Conservation (phyloP, 208 protist genomes). For the Plasmodiophora brassicae region DNA sequence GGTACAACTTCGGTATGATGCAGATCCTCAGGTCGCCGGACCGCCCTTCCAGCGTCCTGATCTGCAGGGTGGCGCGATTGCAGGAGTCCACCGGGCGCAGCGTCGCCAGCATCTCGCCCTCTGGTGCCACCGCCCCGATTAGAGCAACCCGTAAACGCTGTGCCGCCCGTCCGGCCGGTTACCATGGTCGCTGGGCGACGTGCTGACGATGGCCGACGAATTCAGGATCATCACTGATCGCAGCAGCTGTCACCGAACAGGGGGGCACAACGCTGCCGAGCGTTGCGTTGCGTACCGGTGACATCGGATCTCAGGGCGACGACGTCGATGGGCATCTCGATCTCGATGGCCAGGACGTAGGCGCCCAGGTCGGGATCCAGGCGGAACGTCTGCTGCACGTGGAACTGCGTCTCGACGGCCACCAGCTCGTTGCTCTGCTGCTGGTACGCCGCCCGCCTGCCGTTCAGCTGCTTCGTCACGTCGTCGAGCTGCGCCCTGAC, state of each 20-base stretch:
- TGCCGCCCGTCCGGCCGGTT: not conserved
- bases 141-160: not conserved
- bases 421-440: not conserved
- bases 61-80: not conserved
- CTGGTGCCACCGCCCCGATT: too few species aligned
- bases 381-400: not conserved
- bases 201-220: not conserved
- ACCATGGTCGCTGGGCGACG: not conserved
- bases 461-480: not conserved
- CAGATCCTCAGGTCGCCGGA: not conserved
- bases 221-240: not conserved
- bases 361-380: not conserved
- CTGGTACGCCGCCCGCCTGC: not conserved
- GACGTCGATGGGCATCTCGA: conserved; percentile 19
- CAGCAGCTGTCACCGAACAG: not conserved
- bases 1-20: conserved; percentile 1
- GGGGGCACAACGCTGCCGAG: too few species aligned
- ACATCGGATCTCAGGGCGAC: not conserved
- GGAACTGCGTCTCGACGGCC: conserved; percentile 6
- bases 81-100: not conserved
- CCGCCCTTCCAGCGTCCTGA: not conserved
- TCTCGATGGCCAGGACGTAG: not conserved
- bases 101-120: not conserved
- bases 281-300: not conserved
- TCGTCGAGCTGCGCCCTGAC: not conserved